Evolutionary conservation across 2,329 filamentous ascomycete species (phyloP), one percentile per base, ranked within the genome.

Genomic region (Fusarium newnesense): DNA sequence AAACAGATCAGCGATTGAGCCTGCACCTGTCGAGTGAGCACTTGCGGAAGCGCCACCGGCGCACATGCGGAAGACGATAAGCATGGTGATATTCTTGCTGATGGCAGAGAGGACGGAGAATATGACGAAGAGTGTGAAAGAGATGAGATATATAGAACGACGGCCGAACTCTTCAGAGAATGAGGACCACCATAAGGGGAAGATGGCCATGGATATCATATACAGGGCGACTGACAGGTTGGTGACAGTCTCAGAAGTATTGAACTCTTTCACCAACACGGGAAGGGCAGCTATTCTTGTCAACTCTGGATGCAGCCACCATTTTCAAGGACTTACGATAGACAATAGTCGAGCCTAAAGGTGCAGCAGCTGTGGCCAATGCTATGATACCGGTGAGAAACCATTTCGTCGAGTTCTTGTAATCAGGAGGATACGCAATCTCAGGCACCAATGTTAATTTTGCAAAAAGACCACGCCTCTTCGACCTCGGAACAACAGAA

Each of bases 181-280:
- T 4, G 91, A 92, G 2, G 92, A 94, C 93, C 93, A 96, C 94
- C 94, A 96, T 2, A 97, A 85, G 0, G 94, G 94, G 74, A 95
- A 96, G 49, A 96, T 94, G 62, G 91, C 89, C 93, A 96, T 94
- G 75, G 89, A 85, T 9, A 96, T 85, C 93, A 96, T 94, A 80
- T 95, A 96, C 64, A 96, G 82, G 1, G 94, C 92, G 2, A 96
- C 89, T 1, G 92, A 92, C 64, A 96, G 79, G 80, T 96, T 97
- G 62, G 91, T 90, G 21, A 94, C 83, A 2, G 93, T 92, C 19
- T 89, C 81, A 0, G 88, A 87, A 18, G 90, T 87, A 72, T 91
- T 73, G 47, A 96, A 85, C 28, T 93, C 90, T 8, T 78, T 77
- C 0, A 91, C 84, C 64, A 96, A 88, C 46, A 92, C 84, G 4